phyloP scores from a whole-genome alignment of 2,329 filamentous ascomycete genomes.

The Penicillium brevicompactum region DNA sequence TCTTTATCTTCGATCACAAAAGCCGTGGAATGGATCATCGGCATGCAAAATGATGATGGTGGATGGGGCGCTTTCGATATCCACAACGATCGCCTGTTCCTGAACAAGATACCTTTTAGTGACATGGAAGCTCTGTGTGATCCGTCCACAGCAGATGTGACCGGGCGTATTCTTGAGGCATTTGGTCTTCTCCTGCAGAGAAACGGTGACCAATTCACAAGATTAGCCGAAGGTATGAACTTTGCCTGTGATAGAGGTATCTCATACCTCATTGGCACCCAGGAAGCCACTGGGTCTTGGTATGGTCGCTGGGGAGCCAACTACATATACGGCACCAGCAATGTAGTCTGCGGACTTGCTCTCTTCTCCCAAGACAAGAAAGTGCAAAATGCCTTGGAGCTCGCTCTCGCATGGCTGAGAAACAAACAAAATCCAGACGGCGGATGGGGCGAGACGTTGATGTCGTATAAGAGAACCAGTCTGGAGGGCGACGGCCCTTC shows the following conservation, averaged over 20 bases:
- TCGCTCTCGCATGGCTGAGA: slow-evolving; percentile 25
- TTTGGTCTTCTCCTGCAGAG: slow-evolving; percentile 27
- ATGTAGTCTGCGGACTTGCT: slow-evolving; percentile 32
- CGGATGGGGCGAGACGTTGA: slow-evolving; percentile 35
- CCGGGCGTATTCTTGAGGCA: slow-evolving; percentile 33
- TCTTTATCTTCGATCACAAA: slow-evolving; percentile 5
- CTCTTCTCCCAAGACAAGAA: slow-evolving; percentile 18
- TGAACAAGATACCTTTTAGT: slow-evolving; percentile 41
- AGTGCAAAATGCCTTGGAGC: neutral
- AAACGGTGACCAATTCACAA: neutral
- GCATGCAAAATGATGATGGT: slow-evolving; percentile 41
- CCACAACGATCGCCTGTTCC: slow-evolving; percentile 34
- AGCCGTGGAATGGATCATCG: slow-evolving; percentile 32
- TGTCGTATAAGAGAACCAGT: slow-evolving; percentile 21
- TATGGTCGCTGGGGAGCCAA: slow-evolving; percentile 39
- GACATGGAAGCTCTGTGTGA: slow-evolving; percentile 41
- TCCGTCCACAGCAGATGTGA: slow-evolving; percentile 36
- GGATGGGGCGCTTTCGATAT: slow-evolving; percentile 41
- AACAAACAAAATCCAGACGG: slow-evolving; percentile 31
- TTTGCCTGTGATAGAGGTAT: slow-evolving; percentile 22
- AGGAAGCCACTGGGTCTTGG: slow-evolving; percentile 33
- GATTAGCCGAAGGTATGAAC: neutral
- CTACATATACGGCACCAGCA: slow-evolving; percentile 39
- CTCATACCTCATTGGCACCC: slow-evolving; percentile 23
- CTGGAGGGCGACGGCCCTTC: slow-evolving; percentile 19